Conservation (phyloP, 2,329 filamentous ascomycete genomes). For the Colletotrichum neosansevieriae region DNA sequence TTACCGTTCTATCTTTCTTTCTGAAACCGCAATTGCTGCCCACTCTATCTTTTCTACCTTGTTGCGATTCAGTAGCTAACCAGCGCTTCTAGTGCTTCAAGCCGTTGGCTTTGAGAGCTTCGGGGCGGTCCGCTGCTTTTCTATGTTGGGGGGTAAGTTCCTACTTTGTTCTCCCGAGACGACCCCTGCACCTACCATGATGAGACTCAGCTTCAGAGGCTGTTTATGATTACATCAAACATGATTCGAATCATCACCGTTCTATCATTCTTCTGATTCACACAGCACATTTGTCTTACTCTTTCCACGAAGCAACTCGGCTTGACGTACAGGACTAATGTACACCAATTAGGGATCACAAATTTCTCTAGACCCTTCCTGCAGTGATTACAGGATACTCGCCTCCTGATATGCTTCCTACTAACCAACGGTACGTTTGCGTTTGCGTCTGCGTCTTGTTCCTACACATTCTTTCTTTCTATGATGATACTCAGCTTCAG, state of each 20-base stretch:
- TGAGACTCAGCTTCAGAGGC: constrained; percentile 58
- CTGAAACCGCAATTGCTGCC: constrained; percentile 10
- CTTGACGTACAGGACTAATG: not conserved
- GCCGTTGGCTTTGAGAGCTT: too few relatives aligned
- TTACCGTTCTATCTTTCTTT: constrained; percentile 48
- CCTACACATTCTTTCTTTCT: not conserved
- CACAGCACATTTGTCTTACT: not conserved
- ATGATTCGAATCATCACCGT: constrained; percentile 55
- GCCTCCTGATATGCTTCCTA: not conserved
- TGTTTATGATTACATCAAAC: constrained; percentile 59
- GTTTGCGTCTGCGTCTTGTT: not conserved
- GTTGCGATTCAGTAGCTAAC: not conserved
- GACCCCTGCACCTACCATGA: constrained; percentile 42
- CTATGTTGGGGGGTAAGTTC: not conserved
- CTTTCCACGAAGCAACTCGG: not conserved
- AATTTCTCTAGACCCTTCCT: too few relatives aligned
- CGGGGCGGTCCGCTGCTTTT: too few relatives aligned
- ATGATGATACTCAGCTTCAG: constrained; percentile 57
- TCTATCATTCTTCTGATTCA: constrained; percentile 42
- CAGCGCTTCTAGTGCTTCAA: too few relatives aligned
- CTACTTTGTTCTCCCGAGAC: not conserved
- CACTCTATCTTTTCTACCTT: not conserved
- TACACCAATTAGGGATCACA: too few relatives aligned
- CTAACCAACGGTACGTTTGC: not conserved
- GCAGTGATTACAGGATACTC: too few relatives aligned